Conservation (phyloP, 768 basidiomycete species). For the Harrya chromipes region DNA sequence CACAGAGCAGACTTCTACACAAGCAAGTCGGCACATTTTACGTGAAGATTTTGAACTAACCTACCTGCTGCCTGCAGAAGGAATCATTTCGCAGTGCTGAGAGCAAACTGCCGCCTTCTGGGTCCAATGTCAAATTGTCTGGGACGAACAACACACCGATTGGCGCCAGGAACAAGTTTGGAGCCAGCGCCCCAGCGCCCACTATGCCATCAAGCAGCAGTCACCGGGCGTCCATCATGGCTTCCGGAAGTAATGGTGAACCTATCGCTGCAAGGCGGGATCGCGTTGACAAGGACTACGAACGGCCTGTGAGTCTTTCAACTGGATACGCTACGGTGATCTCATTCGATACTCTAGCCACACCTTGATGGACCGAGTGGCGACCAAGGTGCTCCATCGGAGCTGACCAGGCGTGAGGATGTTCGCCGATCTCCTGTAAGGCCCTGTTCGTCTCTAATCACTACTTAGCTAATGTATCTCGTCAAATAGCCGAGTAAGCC, state of each 20-base stretch:
- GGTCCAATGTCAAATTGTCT: constrained; percentile 25
- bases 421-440: constrained; percentile 20
- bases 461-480: neutral
- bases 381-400: constrained; percentile 2
- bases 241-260: constrained; percentile 20
- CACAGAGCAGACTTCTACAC: constrained; percentile 13
- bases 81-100: constrained; percentile 17
- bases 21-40: constrained; percentile 12
- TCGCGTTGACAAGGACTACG: constrained; percentile 19
- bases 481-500: constrained; percentile 8
- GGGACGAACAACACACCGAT: constrained; percentile 34
- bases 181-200: constrained; percentile 1
- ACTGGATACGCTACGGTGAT: neutral
- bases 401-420: constrained; percentile 13
- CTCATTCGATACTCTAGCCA: constrained; percentile 18
- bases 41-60: neutral
- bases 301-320: constrained; percentile 20
- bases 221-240: neutral
- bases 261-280: constrained; percentile 16
- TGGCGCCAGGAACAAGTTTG: constrained; percentile 27
- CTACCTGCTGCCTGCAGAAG: constrained; percentile 10
- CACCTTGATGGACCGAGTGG: constrained; percentile 6
- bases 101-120: constrained; percentile 9
- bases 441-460: neutral
- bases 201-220: neutral